Evolutionary conservation across 805 yeast species (phyloP).

Genomic region (Cyberlindnera lachancei): DNA sequence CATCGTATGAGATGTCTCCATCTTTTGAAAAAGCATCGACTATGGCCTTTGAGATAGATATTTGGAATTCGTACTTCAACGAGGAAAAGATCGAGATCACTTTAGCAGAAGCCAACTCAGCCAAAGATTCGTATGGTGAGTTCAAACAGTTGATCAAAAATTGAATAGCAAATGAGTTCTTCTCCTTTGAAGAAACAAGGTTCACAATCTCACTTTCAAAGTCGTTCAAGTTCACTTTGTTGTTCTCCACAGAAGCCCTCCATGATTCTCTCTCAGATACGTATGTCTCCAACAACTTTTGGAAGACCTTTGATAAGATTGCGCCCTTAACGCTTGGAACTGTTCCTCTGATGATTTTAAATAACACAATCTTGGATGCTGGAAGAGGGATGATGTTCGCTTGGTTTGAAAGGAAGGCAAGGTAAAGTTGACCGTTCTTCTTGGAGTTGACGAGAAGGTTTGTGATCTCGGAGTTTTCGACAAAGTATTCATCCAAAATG

Average conservation of each 20-base stretch:
- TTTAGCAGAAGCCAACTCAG: slow-evolving; percentile 43
- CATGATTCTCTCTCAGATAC: slow-evolving; percentile 37
- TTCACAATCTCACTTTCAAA: slow-evolving; percentile 54
- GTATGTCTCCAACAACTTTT: slow-evolving; percentile 38
- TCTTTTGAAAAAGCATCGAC: slow-evolving; percentile 45
- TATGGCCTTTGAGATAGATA: slow-evolving; percentile 50
- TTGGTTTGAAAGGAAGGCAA: slow-evolving; percentile 66
- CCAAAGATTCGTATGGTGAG: slow-evolving; percentile 34
- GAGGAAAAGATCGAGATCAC: slow-evolving; percentile 47
- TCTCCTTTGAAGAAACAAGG: slow-evolving; percentile 58
- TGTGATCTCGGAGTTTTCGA: slow-evolving; percentile 44
- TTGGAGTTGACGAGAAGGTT: slow-evolving; percentile 36
- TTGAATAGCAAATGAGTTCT: slow-evolving; percentile 44
- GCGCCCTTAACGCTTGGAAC: slow-evolving; percentile 30
- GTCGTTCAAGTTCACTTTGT: slow-evolving; percentile 41
- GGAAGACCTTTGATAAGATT: slow-evolving; percentile 42
- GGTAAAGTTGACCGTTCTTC: slow-evolving; percentile 47
- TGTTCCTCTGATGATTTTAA: slow-evolving; percentile 37
- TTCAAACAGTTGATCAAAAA: slow-evolving; percentile 52
- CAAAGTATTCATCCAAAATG: slow-evolving; percentile 36
- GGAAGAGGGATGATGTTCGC: slow-evolving; percentile 46
- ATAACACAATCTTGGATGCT: slow-evolving; percentile 44
- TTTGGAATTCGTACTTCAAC: slow-evolving; percentile 51
- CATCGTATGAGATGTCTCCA: slow-evolving; percentile 38
- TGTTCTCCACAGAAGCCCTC: slow-evolving; percentile 35